These are phyloP conservation scores for Camellia sinensis DNA, from an alignment of 148 eudicot genomes.

Conservation along the genomic window DNA sequence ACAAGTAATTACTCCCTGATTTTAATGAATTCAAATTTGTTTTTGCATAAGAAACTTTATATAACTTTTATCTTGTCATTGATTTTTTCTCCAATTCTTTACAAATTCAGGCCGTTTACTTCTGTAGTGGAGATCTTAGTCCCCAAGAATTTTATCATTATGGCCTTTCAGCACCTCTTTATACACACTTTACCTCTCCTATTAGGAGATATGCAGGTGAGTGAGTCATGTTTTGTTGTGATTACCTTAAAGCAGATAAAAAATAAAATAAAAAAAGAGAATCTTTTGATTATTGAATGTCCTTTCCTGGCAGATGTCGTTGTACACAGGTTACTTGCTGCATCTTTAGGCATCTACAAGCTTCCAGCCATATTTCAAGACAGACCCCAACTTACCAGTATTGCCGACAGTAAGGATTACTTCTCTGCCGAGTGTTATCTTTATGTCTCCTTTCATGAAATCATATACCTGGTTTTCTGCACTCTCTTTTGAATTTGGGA, in stretches of 20 bases:
- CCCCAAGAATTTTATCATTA: slow-evolving; percentile 88
- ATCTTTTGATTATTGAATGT: slow-evolving; percentile 8
- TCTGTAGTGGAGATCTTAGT: slow-evolving; percentile 94
- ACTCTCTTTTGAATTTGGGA: background rate
- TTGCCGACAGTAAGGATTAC: slow-evolving; percentile 82
- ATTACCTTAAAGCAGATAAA: background rate
- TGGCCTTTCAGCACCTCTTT: slow-evolving; percentile 87
- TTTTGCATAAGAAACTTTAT: slow-evolving; percentile 5
- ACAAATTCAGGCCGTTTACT: slow-evolving; percentile 75
- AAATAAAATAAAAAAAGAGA: background rate
- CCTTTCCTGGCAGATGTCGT: slow-evolving; percentile 64
- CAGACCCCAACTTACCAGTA: slow-evolving; percentile 70
- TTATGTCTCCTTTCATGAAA: background rate
- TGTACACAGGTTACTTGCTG: slow-evolving; percentile 95
- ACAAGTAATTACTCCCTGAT: slow-evolving; percentile 52
- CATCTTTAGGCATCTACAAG: slow-evolving; percentile 76
- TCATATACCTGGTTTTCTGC: background rate
- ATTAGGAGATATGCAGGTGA: slow-evolving; percentile 95
- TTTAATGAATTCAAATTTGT: background rate
- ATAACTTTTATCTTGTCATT: background rate
- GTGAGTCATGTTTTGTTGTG: slow-evolving; percentile 5
- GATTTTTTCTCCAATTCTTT: background rate
- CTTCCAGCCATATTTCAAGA: slow-evolving; percentile 85
- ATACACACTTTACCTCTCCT: slow-evolving; percentile 97
- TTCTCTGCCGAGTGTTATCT: too few relatives aligned